Evolutionary conservation across 352 stramenopile genomes (phyloP).

Genomic region (Globisporangium recalcitrans): DNA sequence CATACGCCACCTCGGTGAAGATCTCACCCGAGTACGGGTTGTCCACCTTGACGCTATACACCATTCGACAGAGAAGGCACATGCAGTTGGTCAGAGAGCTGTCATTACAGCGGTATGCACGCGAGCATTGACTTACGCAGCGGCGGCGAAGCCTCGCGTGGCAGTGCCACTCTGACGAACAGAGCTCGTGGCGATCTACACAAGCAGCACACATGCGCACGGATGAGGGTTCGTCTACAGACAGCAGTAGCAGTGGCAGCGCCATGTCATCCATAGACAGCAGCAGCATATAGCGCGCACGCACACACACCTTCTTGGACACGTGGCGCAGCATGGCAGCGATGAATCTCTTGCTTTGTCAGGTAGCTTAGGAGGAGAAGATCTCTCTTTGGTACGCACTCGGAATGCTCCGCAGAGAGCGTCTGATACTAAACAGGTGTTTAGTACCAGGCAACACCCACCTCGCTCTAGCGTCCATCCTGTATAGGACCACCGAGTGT

Average conservation of each 20-base stretch:
- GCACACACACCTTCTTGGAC: conserved; percentile 13
- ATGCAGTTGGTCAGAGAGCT: background rate
- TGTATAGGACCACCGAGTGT: no score
- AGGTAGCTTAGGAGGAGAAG: background rate
- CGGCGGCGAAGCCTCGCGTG: conserved; percentile 7
- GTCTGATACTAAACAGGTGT: conserved; percentile 11
- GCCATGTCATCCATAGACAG: no score
- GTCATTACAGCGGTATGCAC: background rate
- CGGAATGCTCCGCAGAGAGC: background rate
- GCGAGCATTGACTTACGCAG: background rate
- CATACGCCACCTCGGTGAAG: conserved; percentile 54
- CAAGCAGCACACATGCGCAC: background rate
- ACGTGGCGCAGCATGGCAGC: conserved; percentile 17
- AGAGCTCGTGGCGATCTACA: conserved; percentile 12
- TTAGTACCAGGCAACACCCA: conserved; percentile 4
- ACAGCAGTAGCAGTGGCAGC: background rate
- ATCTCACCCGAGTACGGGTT: conserved; percentile 72
- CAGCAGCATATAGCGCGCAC: conserved; percentile 1
- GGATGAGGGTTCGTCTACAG: conserved; percentile 1
- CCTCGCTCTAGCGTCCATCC: no score
- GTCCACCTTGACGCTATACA: conserved; percentile 51
- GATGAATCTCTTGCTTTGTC: background rate
- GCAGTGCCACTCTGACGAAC: conserved; percentile 4
- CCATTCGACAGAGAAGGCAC: background rate
- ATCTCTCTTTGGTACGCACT: background rate